Evolutionary conservation across 805 yeast genomes (phyloP), one percentile per base, ranked within the genome.

Genomic region (Wilhelminamyces savonicus): DNA sequence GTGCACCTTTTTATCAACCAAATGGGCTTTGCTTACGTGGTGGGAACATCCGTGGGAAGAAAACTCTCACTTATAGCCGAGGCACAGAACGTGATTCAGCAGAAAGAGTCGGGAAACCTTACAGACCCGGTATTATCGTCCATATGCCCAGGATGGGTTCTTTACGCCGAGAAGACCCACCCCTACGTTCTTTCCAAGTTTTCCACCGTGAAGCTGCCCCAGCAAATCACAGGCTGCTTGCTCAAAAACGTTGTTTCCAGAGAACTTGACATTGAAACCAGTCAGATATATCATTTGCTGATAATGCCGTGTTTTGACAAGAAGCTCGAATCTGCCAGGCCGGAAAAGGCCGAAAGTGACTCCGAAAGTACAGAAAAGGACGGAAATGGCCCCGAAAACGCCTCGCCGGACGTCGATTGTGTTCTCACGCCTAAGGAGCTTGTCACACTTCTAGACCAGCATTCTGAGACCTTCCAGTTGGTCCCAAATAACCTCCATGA

Each of bases 231-330:
- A 0, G 97, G 97, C 0, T 62, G 76, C 13, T 41, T 88, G 14
- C 54, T 90, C 29, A 88, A 88, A 51, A 53, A 66, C 12, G 48
- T 77, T 15, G 41, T 58, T 54, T 13, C 50, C 12, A 48, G 62
- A 9, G 48, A 60, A 0, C n/a, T n/a, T n/a, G n/a, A n/a, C n/a
- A n/a, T n/a, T n/a, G n/a, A n/a, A n/a, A n/a, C n/a, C n/a, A n/a
- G n/a, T n/a, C 45, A 70, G 2, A 58, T 87, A 0, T 92, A 85
- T 49, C 97, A 90, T 52, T 57, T 92, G 31, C 73, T 92, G 6
- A 65, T 92, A 13, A 90, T 90, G 97, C 97, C 98, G 2, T 90
- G 97, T 46, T 92, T 92, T 53, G 98, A 92, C 54, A 92, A 92
- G 59, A 92, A 92, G 54, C 68, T 88, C 24, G 98, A 92, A 59